Base-by-base conservation (phyloP, 2,329 filamentous ascomycete genomes). In the Beauveria pseudobassiana region DNA sequence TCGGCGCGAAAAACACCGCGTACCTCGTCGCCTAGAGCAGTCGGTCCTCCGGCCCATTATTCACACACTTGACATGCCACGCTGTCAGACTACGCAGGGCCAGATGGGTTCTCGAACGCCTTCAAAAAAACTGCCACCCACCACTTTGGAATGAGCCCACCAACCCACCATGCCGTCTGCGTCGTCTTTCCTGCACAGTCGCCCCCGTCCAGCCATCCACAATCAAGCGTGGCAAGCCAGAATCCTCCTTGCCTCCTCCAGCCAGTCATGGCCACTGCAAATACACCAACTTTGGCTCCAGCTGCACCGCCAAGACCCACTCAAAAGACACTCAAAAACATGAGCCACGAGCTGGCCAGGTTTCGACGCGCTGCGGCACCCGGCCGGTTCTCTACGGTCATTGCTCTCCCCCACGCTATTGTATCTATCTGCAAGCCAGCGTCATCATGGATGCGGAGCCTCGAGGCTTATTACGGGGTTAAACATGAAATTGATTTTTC, bases 71-170 rank as follows among this genome's bases (percentile, higher is more conserved):
- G 8, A 40, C 48, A 34, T 61, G 59, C 42, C 59, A 61, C 59
- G 50, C 50, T 61, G 59, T 61, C 59, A 54, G 59, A 61, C 57
- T 53, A 5, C 6, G 40, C 30, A 58, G 14, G 20, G 30, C 28
- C 26, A 26, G 46, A 20, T 20, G 49, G 57, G 59, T 62, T 62
- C 59, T 57, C 59, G 59, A 62, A 57, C 59, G 38, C 53, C 38
- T 6, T 34, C 6, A 8, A 51, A 28, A 45, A 38, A 43, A 61
- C 54, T 57, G 43, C 8, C 42, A 34, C 24, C 59, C 38, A 34
- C 52, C 28, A 49, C 30, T 34, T 42, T 62, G 59, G 51, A 56
- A 51, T 57, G 59, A 57, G 52, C 59, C 59, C 59, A 45, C 52
- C 52, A 34, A 14, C 30, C 30, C 30, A 43, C 30, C 45, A 26